Base-by-base conservation (phyloP, 768 basidiomycete species). In the Russula ochroleuca region DNA sequence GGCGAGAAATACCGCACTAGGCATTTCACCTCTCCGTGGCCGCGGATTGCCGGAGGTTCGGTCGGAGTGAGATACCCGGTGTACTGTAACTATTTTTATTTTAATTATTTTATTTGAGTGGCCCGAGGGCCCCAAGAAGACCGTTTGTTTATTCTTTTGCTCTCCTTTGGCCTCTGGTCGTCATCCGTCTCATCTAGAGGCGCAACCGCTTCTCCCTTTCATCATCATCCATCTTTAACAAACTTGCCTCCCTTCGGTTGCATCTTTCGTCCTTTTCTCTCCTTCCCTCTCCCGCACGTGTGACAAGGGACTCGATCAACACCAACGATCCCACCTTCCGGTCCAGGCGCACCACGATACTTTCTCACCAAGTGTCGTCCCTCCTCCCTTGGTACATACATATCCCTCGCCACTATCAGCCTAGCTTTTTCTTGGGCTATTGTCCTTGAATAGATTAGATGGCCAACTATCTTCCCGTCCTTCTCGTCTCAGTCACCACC, bases 391-490 rank as follows among this genome's bases (percentile, higher is more conserved):
- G 23, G 14, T 40, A 28, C 15, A 35, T 49, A 54, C 28, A 40
- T 11, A 19, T 25, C 21, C 48, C 47, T 17, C 31, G 21, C 33
- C 28, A 53, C 11, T 14, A 23, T n/a, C 28, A 23, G 23, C 23
- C 23, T 56, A n/a, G 11, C 52, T 17, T 25, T 41, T 25, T 21
- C 64, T 33, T 23, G 17, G 47, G 9, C 9, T 21, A 45, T 21
- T 37, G 19, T 57, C 23, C 35, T 59, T n/a, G 19, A 58, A 38
- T 11, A 51, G 13, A 15, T 8, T 45, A 45, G 75, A 87, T 87
- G 85, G 78, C 87, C 57, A 82, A 81, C 75, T 88, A 87, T 69
- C 81, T 88, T 28, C 87, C 89, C 54, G 82, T 87, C 70, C 80
- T 88, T 17, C 80, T 88, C 59, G 80, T 84, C 58, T 86, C 87